Base-by-base conservation (phyloP, 2,329 filamentous ascomycete genomes). In the Claviceps monticola region DNA sequence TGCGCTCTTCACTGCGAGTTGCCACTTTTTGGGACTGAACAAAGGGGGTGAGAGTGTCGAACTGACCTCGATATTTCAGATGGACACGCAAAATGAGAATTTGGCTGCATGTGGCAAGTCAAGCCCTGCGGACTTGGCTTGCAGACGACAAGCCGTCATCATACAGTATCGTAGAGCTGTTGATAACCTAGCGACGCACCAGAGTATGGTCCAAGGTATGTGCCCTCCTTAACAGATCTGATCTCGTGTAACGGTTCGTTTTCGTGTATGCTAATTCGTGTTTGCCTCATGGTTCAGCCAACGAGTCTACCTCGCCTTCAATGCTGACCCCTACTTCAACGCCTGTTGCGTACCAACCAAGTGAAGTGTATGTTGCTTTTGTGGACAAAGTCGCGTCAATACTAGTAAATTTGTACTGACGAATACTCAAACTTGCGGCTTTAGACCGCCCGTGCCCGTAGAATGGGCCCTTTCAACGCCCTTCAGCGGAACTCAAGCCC, bases 1-100 rank as follows among this genome's bases (percentile, higher is more conserved):
- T 6, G 54, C 63, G 41, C 46, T 68, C 1, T 69, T 66, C 45
- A 63, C 56, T 11, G 53, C 59, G 38, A 66, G 58, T 38, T 63
- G 63, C 29, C 59, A 61, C 21, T 48, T 49, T 1, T 55, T 68
- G 36, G 58, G 59, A 1, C 34, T 46, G 13, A 8, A 2, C 9
- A 38, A 47, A 9, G 44, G 11, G 19, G 3, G 2, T 38, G 5
- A 26, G 9, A 14, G 17, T 44, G 8, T 1, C 9, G 11, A 48
- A 43, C 3, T 49, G 45, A 14, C 16, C 17, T 14, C 6, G 8
- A 39, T 50, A 37, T 23, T 44, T 36, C 36, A 48, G 2, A 11
- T 46, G 7, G 51, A 52, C 21, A 29, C 1, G 42, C 44, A 14
- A 36, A 51, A 46, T 26, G 49, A 51, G 36, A 11, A 4, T 5